Base-by-base conservation (phyloP, 306 rosid genomes). In the Trichosanthes truncata region DNA sequence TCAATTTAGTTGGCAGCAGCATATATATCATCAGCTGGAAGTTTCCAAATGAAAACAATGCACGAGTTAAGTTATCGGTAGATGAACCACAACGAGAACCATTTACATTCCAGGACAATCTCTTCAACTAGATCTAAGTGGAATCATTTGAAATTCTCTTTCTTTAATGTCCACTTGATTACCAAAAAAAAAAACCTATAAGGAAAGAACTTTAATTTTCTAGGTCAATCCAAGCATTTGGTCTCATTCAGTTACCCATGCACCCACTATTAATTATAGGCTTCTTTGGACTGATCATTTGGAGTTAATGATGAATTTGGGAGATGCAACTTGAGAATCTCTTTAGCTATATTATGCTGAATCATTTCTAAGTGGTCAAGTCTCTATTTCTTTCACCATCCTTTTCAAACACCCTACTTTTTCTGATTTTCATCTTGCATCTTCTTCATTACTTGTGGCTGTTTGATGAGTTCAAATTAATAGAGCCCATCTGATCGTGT, bases 311-410 rank as follows among this genome's bases (percentile, higher is more conserved):
- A 69, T 4, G 96, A 93, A 35, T 3, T 38, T 10, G 40, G 49
- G 3, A 36, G 60, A 45, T 73, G 40, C 13, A 73, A 23, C 21
- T 41, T 73, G 36, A 73, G 14, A 26, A 4, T 48, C 12, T 73
- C n/a, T n/a, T n/a, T n/a, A n/a, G n/a, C n/a, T n/a, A n/a, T n/a
- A n/a, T n/a, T n/a, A n/a, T n/a, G n/a, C n/a, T n/a, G n/a, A n/a
- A n/a, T n/a, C n/a, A n/a, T n/a, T n/a, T n/a, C 78, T 14, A 91
- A 56, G 17, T 82, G 84, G 6, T 73, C 78, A 91, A 81, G 85
- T n/a, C n/a, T 91, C 90, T 71, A 88, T 84, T 84, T 89, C 93
- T 36, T 84, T 87, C 80, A 89, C 91, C 78, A 40, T 82, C 52
- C 89, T 87, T 82, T 87, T 81, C 81, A 84, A 77, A 6, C 93